Conservation (phyloP, 768 basidiomycete genomes). For the Tremella yokohamensis region DNA sequence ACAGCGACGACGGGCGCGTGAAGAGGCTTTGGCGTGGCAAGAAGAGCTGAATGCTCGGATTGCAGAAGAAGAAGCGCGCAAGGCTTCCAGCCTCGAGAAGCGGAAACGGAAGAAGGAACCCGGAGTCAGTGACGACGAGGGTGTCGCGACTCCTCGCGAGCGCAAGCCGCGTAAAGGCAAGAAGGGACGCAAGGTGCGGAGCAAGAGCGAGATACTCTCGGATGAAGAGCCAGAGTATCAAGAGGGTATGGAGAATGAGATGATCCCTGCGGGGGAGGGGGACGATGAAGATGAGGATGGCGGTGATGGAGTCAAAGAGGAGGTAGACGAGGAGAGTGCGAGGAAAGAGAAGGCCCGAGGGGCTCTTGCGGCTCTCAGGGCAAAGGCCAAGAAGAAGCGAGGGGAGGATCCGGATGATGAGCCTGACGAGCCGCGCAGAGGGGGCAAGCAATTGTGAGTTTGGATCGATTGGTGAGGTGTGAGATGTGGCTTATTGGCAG, state of each 20-base stretch:
- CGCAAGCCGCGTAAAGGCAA: conserved; percentile 17
- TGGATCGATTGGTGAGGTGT: conserved; percentile 5
- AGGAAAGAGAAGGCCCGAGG: conserved; percentile 37
- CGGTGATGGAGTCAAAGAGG: conserved; percentile 19
- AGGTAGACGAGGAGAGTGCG: conserved; percentile 25
- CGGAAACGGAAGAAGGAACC: conserved; percentile 60
- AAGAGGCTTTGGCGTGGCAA: conserved; percentile 43
- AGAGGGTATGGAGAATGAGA: conserved; percentile 12
- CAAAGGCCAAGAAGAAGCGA: conserved; percentile 41
- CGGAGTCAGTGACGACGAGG: conserved; percentile 76
- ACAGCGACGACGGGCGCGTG: conserved; percentile 61
- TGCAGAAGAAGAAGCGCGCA: conserved; percentile 65
- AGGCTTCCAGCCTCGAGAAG: conserved; percentile 30
- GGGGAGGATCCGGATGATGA: conserved; percentile 2
- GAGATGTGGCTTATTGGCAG: conserved; percentile 53
- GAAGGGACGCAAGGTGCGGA: conserved; percentile 27
- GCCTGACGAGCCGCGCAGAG: conserved; percentile 5
- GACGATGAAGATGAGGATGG: conserved; percentile 29
- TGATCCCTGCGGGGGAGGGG: conserved; percentile 49
- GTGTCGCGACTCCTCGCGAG: conserved; percentile 55
- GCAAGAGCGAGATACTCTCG: conserved; percentile 33
- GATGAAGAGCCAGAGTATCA: conserved; percentile 17
- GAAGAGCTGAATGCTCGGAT: conserved; percentile 31
- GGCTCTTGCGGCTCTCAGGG: conserved; percentile 23
- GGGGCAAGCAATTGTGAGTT: conserved; percentile 20